phyloP scores from a whole-genome alignment of 371 early-diverging fungal species.

The Mortierella polycephala region DNA sequence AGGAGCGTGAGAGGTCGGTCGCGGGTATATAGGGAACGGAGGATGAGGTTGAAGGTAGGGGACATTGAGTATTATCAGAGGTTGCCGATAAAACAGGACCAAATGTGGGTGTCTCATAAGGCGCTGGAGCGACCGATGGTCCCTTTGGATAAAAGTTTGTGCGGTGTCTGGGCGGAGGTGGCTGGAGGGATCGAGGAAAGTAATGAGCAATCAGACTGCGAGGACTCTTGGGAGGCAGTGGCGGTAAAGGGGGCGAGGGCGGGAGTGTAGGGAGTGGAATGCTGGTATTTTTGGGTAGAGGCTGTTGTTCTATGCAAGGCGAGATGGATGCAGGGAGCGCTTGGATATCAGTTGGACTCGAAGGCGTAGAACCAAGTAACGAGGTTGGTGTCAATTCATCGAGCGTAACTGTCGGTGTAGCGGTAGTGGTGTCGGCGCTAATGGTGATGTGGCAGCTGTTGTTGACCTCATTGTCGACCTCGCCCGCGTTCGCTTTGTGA shows the following conservation, averaged over 20 bases:
- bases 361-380: slow-evolving; percentile 11
- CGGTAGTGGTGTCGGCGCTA: too few species aligned
- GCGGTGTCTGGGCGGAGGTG: slow-evolving; percentile 27
- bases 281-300: background rate
- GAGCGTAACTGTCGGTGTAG: background rate
- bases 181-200: slow-evolving; percentile 39
- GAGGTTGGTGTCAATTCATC: slow-evolving; percentile 16
- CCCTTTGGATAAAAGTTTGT: background rate
- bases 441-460: too few species aligned
- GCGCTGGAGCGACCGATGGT: slow-evolving; percentile 14
- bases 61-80: background rate
- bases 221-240: slow-evolving; percentile 39
- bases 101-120: slow-evolving; percentile 46
- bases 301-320: background rate
- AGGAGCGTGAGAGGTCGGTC: slow-evolving; percentile 12
- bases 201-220: slow-evolving; percentile 41
- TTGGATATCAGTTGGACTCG: slow-evolving; percentile 9
- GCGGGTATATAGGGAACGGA: slow-evolving; percentile 31
- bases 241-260: slow-evolving; percentile 31
- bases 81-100: slow-evolving; percentile 18
- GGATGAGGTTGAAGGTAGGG: slow-evolving; percentile 28
- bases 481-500: background rate
- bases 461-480: background rate
- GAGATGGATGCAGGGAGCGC: background rate
- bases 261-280: slow-evolving; percentile 5